phyloP scores from a whole-genome alignment of 2,329 filamentous ascomycete species.

The Penicillium sp. region DNA sequence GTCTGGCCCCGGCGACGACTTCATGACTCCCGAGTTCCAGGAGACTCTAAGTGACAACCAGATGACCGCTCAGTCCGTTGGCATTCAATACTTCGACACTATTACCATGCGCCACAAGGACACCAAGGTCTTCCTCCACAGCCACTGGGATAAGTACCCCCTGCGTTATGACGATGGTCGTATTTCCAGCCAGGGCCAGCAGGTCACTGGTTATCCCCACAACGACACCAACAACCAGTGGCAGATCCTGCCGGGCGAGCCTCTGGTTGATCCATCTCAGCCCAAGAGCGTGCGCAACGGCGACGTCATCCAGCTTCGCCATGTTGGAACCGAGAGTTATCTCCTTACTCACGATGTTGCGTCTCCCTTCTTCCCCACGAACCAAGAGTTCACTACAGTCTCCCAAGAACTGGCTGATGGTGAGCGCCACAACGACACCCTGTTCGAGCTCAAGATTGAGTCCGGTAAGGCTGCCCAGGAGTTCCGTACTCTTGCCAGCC shows the following conservation, averaged over 20 bases:
- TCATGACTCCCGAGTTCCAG: constrained; percentile 98
- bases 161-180: constrained; percentile 95
- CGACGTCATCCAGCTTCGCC: constrained; percentile 81
- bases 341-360: constrained; percentile 95
- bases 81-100: constrained; percentile 84
- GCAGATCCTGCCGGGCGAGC: constrained; percentile 75
- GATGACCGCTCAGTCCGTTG: constrained; percentile 82
- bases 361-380: constrained; percentile 92
- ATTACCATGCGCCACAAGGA: constrained; percentile 94
- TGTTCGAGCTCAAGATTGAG: constrained; percentile 91
- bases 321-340: constrained; percentile 79
- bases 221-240: constrained; percentile 99
- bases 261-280: constrained; percentile 53
- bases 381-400: constrained; percentile 95
- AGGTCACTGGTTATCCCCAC: constrained; percentile 96
- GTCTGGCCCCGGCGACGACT: constrained; percentile 94
- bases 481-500: constrained; percentile 85
- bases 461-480: constrained; percentile 76
- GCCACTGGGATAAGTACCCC: constrained; percentile 83
- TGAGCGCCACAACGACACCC: constrained; percentile 77
- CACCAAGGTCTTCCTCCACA: constrained; percentile 94
- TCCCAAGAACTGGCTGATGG: constrained; percentile 69
- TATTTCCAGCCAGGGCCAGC: constrained; percentile 95
- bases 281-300: constrained; percentile 74
- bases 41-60: constrained; percentile 93